These are phyloP conservation scores for Hericium alpestre DNA, from an alignment of 768 basidiomycete genomes.

Conservation along the genomic window DNA sequence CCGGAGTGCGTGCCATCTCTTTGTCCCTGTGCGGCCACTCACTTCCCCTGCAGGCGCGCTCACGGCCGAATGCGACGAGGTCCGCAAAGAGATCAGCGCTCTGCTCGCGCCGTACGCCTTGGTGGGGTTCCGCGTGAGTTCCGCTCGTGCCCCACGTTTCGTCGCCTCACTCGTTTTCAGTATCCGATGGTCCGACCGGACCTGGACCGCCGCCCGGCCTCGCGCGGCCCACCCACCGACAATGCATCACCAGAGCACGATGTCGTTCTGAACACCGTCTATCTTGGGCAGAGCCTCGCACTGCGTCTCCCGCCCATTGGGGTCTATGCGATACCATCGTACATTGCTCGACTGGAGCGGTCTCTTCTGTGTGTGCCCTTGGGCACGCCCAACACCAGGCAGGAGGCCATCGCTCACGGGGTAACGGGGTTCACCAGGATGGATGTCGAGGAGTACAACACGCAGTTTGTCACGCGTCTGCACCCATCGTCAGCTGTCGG, in stretches of 20 bases:
- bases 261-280: background rate
- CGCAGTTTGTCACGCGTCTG: background rate
- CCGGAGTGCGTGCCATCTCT: background rate
- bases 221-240: too few species aligned
- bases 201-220: conserved; percentile 2
- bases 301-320: conserved; percentile 7
- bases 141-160: too few species aligned
- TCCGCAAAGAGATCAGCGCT: conserved; percentile 4
- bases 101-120: conserved; percentile 6
- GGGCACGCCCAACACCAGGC: background rate
- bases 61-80: conserved; percentile 7
- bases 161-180: background rate
- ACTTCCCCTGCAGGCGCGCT: conserved; percentile 3
- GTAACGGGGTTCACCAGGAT: conserved; percentile 1
- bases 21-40: background rate
- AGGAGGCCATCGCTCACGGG: background rate
- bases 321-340: conserved; percentile 7
- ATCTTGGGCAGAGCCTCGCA: conserved; percentile 1
- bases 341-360: conserved; percentile 8
- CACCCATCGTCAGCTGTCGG: background rate
- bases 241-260: too few species aligned
- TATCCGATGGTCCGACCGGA: conserved; percentile 9
- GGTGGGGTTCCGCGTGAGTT: conserved; percentile 11
- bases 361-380: background rate
- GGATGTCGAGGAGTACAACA: conserved; percentile 7